These are phyloP conservation scores for Coniochaeta sp. DNA, from an alignment of 2,329 filamentous ascomycete species.

Conservation along the genomic window DNA sequence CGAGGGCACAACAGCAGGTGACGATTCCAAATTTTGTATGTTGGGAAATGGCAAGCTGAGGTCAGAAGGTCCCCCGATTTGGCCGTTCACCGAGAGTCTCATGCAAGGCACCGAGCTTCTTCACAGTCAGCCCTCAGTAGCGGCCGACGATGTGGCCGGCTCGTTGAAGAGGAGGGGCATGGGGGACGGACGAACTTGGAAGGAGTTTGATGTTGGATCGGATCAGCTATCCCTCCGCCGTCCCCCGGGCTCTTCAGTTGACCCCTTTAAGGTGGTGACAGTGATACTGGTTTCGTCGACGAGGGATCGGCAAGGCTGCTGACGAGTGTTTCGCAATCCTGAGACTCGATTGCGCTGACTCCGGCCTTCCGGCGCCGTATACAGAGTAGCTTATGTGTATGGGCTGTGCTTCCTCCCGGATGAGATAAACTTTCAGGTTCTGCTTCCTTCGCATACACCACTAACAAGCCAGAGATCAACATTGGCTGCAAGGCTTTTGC, in stretches of 20 bases:
- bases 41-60: not conserved
- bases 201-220: too few species aligned
- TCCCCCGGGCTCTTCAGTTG: too few species aligned
- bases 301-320: not conserved
- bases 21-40: not conserved
- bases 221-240: too few species aligned
- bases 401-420: not conserved
- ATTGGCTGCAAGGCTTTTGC: not conserved
- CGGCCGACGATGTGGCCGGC: too few species aligned
- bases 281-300: too few species aligned
- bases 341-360: not conserved
- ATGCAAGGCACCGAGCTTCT: not conserved
- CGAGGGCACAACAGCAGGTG: not conserved
- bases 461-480: not conserved
- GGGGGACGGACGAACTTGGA: too few species aligned
- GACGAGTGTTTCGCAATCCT: not conserved
- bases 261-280: not conserved
- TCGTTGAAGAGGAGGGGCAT: too few species aligned
- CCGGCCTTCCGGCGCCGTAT: not conserved
- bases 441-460: too few species aligned
- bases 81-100: not conserved
- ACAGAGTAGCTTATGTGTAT: not conserved
- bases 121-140: not conserved
- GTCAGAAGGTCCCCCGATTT: too few species aligned
- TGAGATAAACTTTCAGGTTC: not conserved